phyloP scores from a whole-genome alignment of 2,329 filamentous ascomycete species.

The Penicillium nordicum region DNA sequence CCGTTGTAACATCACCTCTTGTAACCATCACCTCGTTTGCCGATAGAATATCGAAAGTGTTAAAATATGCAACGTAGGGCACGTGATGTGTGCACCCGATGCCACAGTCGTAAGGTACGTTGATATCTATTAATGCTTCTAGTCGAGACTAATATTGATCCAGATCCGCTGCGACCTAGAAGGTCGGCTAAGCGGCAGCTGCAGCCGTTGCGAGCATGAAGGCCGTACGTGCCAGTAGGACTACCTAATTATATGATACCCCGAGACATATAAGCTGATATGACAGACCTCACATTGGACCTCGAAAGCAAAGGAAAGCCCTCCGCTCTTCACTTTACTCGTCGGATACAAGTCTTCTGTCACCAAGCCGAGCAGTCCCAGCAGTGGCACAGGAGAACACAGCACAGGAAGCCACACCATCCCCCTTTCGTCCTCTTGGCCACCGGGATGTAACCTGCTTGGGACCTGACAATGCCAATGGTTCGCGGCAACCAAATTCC shows the following conservation, averaged over 20 bases:
- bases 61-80: slow-evolving; percentile 3
- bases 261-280: background rate
- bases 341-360: background rate
- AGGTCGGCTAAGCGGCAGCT: background rate
- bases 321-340: background rate
- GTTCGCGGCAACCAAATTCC: background rate
- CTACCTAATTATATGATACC: background rate
- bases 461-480: background rate
- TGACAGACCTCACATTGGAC: background rate
- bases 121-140: background rate
- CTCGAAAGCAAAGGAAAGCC: background rate
- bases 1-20: background rate
- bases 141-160: background rate
- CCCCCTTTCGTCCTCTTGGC: background rate
- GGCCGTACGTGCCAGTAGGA: slow-evolving; percentile 5
- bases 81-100: slow-evolving; percentile 6
- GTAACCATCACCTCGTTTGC: background rate
- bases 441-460: background rate
- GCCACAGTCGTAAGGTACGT: slow-evolving; percentile 6
- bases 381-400: background rate
- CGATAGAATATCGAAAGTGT: background rate
- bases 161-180: slow-evolving; percentile 13
- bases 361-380: background rate
- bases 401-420: background rate
- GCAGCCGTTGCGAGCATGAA: slow-evolving; percentile 6